Conservation (phyloP, 2,329 filamentous ascomycete genomes). For the Verticillium nonalfalfae region DNA sequence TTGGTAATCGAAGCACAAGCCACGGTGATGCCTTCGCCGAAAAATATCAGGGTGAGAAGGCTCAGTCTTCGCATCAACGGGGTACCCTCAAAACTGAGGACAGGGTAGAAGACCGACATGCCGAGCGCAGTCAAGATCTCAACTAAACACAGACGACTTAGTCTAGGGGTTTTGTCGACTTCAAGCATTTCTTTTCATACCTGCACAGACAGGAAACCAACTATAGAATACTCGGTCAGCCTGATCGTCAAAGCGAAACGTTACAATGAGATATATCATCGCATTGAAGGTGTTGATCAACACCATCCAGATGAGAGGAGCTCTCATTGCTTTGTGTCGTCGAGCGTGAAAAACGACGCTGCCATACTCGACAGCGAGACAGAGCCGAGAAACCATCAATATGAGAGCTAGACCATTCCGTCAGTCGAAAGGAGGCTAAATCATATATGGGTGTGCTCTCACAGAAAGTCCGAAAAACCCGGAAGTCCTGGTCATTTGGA, state of each 20-base stretch:
- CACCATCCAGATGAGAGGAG: slow-evolving; percentile 28
- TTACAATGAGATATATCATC: slow-evolving; percentile 32
- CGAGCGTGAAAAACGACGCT: slow-evolving; percentile 36
- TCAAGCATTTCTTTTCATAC: slow-evolving; percentile 40
- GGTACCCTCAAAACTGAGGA: slow-evolving; percentile 54
- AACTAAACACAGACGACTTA: slow-evolving; percentile 11
- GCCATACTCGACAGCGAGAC: slow-evolving; percentile 47
- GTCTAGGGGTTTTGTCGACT: not conserved
- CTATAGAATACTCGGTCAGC: slow-evolving; percentile 27
- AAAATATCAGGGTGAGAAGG: slow-evolving; percentile 58
- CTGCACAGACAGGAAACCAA: slow-evolving; percentile 25
- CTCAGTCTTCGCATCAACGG: slow-evolving; percentile 59
- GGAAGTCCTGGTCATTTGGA: slow-evolving; percentile 26
- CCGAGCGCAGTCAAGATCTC: slow-evolving; percentile 49
- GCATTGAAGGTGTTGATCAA: slow-evolving; percentile 25
- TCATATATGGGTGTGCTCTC: slow-evolving; percentile 4
- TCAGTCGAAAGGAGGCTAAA: not conserved
- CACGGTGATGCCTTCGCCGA: slow-evolving; percentile 60
- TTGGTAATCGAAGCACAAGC: slow-evolving; percentile 11
- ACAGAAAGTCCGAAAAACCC: slow-evolving; percentile 36
- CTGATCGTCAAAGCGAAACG: slow-evolving; percentile 27
- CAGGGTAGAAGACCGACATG: slow-evolving; percentile 46
- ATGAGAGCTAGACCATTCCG: slow-evolving; percentile 26
- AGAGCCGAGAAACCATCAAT: slow-evolving; percentile 45
- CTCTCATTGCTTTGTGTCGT: slow-evolving; percentile 28